These are phyloP conservation scores for Xylaria curta DNA, from an alignment of 495 filamentous ascomycete species.

Conservation along the genomic window DNA sequence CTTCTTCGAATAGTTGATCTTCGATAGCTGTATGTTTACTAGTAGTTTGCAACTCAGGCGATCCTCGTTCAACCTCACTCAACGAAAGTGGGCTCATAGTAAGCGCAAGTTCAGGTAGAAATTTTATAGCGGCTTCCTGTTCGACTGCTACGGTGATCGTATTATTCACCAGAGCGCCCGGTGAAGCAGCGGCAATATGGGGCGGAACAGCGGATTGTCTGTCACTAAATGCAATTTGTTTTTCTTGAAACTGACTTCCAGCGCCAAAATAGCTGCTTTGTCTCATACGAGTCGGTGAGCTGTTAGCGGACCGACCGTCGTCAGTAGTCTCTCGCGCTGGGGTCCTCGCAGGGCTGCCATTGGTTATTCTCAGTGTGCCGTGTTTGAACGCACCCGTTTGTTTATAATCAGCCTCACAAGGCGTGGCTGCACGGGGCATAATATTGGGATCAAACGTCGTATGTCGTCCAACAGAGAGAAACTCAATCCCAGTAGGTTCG, in stretches of 20 bases:
- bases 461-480: constrained; percentile 45
- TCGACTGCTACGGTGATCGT: background rate
- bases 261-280: background rate
- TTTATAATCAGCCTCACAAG: constrained; percentile 55
- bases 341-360: constrained; percentile 55
- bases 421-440: constrained; percentile 49
- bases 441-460: constrained; percentile 33
- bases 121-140: background rate
- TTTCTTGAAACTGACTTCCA: background rate
- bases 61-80: constrained; percentile 12
- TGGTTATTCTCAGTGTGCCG: constrained; percentile 63
- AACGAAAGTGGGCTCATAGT: constrained; percentile 20
- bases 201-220: background rate
- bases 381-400: constrained; percentile 65
- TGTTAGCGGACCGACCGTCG: constrained; percentile 5
- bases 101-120: constrained; percentile 22
- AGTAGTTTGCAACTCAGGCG: constrained; percentile 50
- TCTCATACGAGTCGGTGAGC: background rate
- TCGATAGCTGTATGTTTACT: constrained; percentile 56
- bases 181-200: background rate
- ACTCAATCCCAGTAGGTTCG: constrained; percentile 41
- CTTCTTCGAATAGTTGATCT: constrained; percentile 56
- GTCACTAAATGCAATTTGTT: background rate
- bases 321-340: constrained; percentile 28
- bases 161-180: background rate